These are phyloP conservation scores for Annona squamosa DNA, from an alignment of 164 flowering plant species.

Conservation along the genomic window DNA sequence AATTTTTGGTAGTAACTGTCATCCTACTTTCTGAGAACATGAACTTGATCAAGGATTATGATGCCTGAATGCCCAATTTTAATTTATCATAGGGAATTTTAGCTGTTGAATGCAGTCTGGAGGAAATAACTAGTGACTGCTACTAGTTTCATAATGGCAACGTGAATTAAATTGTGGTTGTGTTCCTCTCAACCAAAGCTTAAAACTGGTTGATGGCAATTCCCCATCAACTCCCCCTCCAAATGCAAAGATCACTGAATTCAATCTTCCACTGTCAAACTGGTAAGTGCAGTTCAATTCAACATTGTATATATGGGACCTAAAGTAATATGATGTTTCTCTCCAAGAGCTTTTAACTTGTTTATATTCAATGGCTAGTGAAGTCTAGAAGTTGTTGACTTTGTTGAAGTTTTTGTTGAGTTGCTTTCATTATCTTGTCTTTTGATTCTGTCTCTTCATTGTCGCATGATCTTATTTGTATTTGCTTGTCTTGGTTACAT, in stretches of 20 bases:
- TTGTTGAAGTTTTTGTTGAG: neutral
- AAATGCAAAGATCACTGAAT: neutral
- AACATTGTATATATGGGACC: neutral
- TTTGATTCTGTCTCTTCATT: neutral
- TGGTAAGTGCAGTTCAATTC: neutral
- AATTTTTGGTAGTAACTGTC: too few relatives aligned
- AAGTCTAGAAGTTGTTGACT: too few relatives aligned
- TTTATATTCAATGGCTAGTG: neutral
- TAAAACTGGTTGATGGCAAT: neutral
- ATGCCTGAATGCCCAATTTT: too few relatives aligned
- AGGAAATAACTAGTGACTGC: too few relatives aligned
- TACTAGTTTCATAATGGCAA: too few relatives aligned
- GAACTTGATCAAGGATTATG: too few relatives aligned
- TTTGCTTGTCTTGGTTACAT: conserved; percentile 6
- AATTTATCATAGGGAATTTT: too few relatives aligned
- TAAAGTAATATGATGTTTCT: neutral
- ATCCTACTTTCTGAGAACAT: too few relatives aligned
- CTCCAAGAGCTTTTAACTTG: neutral
- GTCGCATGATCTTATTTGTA: neutral
- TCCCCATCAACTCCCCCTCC: neutral
- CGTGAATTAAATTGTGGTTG: neutral
- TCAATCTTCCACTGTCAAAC: neutral
- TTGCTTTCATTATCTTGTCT: neutral
- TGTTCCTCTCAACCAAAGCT: neutral
- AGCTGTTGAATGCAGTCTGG: too few relatives aligned